Evolutionary conservation across 2,329 filamentous ascomycete genomes (phyloP).

Genomic region (Pseudopyrenochaeta lycopersici): DNA sequence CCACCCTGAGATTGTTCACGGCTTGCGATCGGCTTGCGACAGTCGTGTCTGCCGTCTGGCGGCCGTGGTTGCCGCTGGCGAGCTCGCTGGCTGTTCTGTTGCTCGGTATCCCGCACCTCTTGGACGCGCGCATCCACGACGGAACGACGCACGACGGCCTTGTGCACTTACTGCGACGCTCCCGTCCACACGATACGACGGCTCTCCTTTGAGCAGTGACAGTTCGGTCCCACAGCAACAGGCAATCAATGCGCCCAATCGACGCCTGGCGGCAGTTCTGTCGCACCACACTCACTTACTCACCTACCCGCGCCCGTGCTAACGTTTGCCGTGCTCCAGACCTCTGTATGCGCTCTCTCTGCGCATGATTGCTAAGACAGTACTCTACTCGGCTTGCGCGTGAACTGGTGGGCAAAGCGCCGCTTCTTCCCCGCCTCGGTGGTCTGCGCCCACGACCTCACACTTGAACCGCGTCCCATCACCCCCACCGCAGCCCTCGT

Average conservation of each 20-base stretch:
- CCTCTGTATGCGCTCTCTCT: constrained; percentile 33
- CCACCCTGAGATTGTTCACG: not conserved
- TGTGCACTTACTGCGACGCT: constrained; percentile 34
- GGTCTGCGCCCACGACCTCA: constrained; percentile 35
- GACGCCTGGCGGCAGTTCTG: constrained; percentile 28
- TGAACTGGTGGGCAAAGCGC: constrained; percentile 37
- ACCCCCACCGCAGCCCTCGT: not conserved
- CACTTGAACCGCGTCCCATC: constrained; percentile 28
- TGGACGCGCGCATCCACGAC: constrained; percentile 38
- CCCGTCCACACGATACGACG: constrained; percentile 35
- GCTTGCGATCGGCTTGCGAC: constrained; percentile 15
- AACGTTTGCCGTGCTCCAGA: constrained; percentile 45
- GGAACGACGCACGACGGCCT: constrained; percentile 42
- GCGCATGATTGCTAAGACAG: constrained; percentile 38
- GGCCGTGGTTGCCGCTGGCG: constrained; percentile 21
- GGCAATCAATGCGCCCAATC: constrained; percentile 41
- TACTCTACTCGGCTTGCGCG: constrained; percentile 27
- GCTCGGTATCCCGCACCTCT: constrained; percentile 29
- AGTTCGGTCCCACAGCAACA: constrained; percentile 47
- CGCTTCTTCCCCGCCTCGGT: constrained; percentile 20
- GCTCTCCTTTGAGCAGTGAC: constrained; percentile 45
- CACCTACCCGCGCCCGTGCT: constrained; percentile 43
- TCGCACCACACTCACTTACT: constrained; percentile 37
- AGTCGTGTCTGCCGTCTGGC: constrained; percentile 17
- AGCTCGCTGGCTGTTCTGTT: constrained; percentile 26